These are phyloP conservation scores for Macaranga tanarius DNA, from an alignment of 441 rosid species.

Conservation along the genomic window DNA sequence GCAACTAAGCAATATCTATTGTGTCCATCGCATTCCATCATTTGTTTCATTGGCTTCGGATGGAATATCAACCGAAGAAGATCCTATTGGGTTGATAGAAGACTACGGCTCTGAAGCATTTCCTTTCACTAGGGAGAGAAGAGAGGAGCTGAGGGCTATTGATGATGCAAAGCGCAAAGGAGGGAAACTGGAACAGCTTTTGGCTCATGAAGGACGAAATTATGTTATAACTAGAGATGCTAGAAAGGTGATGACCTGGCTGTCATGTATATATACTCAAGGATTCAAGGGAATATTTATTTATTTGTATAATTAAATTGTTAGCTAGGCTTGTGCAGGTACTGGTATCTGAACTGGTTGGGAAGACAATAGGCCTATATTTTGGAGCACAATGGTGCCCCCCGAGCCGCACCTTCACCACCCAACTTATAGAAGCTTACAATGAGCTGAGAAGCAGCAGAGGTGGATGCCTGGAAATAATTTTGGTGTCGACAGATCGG, in stretches of 20 bases:
- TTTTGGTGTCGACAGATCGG: conserved; percentile 66
- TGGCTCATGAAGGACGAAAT: conserved; percentile 48
- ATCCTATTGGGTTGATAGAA: conserved; percentile 56
- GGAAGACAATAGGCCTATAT: conserved; percentile 75
- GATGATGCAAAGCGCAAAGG: conserved; percentile 58
- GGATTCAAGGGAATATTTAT: not conserved
- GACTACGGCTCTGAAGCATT: conserved; percentile 73
- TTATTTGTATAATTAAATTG: no score
- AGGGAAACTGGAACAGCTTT: conserved; percentile 58
- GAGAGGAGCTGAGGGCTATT: conserved; percentile 55
- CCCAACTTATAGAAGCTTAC: conserved; percentile 57
- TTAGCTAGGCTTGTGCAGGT: conserved; percentile 35
- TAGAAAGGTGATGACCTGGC: conserved; percentile 42
- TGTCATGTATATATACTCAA: not conserved
- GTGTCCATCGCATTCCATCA: conserved; percentile 57
- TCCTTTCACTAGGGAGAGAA: conserved; percentile 66
- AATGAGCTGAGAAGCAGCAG: conserved; percentile 35
- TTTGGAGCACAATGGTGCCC: conserved; percentile 83
- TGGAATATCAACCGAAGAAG: conserved; percentile 46
- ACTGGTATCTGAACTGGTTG: conserved; percentile 51
- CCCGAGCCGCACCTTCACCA: conserved; percentile 66
- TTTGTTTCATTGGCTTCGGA: conserved; percentile 49
- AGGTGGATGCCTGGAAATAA: conserved; percentile 47
- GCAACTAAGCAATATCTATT: conserved; percentile 41
- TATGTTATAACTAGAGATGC: conserved; percentile 49